A percentile compares a stretch with the other conserved stretches of the same genome.
Conservation (phyloP, 495 filamentous ascomycete species). For the Penicillium taxi region DNA sequence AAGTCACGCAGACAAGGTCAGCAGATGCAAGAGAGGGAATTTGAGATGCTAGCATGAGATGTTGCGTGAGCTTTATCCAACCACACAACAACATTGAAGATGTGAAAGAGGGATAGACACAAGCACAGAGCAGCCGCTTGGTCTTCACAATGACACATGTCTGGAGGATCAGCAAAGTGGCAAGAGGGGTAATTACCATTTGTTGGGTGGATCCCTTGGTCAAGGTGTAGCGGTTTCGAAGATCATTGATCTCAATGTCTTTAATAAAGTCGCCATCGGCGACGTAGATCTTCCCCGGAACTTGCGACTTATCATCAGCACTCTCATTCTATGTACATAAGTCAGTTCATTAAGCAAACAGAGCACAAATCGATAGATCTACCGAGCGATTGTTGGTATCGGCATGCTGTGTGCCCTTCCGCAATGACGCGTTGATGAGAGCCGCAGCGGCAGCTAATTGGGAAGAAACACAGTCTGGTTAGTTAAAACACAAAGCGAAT, state of each 20-base stretch:
- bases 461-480: slow-evolving; percentile 10
- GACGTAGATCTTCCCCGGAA: slow-evolving; percentile 66
- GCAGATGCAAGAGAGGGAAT: slow-evolving; percentile 87
- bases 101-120: slow-evolving; percentile 26
- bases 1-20: slow-evolving; percentile 87
- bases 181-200: slow-evolving; percentile 90
- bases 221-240: slow-evolving; percentile 94
- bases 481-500: background rate
- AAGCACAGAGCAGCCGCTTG: slow-evolving; percentile 14
- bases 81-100: slow-evolving; percentile 46
- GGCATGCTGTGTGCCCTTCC: slow-evolving; percentile 88
- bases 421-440: slow-evolving; percentile 85
- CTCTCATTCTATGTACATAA: slow-evolving; percentile 37
- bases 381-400: slow-evolving; percentile 79
- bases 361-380: slow-evolving; percentile 9
- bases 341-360: slow-evolving; percentile 2
- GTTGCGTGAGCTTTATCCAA: slow-evolving; percentile 74
- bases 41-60: slow-evolving; percentile 61
- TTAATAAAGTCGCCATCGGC: slow-evolving; percentile 95
- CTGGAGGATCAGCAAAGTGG: slow-evolving; percentile 72
- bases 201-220: slow-evolving; percentile 98
- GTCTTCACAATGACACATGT: slow-evolving; percentile 18
- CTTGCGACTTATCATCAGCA: slow-evolving; percentile 38
- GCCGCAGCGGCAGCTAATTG: slow-evolving; percentile 77
- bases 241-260: slow-evolving; percentile 96